Percentiles rank a stretch among this genome's conserved stretches.
phyloP scores from a whole-genome alignment of 495 filamentous ascomycete species.

The Talaromyces liani region DNA sequence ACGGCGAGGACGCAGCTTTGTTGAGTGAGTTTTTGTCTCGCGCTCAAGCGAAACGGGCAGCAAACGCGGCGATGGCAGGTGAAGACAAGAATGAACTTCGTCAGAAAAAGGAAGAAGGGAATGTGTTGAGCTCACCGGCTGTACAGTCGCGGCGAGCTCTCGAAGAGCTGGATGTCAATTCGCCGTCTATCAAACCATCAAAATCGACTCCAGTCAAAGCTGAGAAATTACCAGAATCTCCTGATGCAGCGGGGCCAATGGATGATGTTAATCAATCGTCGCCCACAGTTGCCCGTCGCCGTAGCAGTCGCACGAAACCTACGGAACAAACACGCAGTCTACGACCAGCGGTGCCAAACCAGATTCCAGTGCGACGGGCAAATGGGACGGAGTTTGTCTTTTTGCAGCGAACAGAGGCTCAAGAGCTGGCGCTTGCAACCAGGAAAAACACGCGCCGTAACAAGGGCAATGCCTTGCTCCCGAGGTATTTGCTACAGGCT shows the following conservation, averaged over 20 bases:
- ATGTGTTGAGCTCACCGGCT: constrained; percentile 23
- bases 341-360: constrained; percentile 30
- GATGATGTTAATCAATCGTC: constrained; percentile 15
- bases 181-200: constrained; percentile 39
- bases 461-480: constrained; percentile 43
- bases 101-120: constrained; percentile 8
- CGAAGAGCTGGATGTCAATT: constrained; percentile 46
- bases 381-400: constrained; percentile 50
- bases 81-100: constrained; percentile 5
- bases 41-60: constrained; percentile 52
- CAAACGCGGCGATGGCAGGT: constrained; percentile 30
- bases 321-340: constrained; percentile 16
- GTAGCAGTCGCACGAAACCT: constrained; percentile 34
- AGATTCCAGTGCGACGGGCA: constrained; percentile 47
- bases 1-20: constrained; percentile 50
- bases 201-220: constrained; percentile 17
- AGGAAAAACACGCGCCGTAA: constrained; percentile 52
- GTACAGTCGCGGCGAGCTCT: constrained; percentile 41
- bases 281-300: constrained; percentile 27
- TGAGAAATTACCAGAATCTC: constrained; percentile 1
- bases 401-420: constrained; percentile 48
- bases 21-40: constrained; percentile 55
- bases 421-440: constrained; percentile 47
- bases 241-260: constrained; percentile 7
- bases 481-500: constrained; percentile 36